Conservation (phyloP, 2,329 filamentous ascomycete species). For the Alternaria arbusti region DNA sequence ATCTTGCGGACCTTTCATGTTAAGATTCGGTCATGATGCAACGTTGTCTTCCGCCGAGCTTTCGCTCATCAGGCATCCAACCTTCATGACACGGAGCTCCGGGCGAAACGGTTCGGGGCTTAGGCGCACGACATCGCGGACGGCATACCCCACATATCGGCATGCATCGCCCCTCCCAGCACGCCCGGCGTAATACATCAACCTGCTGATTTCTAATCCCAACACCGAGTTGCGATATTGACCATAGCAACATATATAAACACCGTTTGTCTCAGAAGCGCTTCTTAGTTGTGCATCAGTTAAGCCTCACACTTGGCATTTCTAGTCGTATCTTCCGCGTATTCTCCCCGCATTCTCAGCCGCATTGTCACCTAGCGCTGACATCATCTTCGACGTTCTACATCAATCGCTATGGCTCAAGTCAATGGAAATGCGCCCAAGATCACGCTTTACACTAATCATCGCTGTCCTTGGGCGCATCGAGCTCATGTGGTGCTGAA, state of each 20-base stretch:
- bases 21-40: background rate
- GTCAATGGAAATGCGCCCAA: conserved; percentile 48
- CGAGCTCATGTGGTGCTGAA: conserved; percentile 74
- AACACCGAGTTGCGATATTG: background rate
- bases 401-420: conserved; percentile 23
- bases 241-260: background rate
- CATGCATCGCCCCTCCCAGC: conserved; percentile 11
- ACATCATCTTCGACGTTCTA: background rate
- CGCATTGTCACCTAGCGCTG: background rate
- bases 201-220: conserved; percentile 34
- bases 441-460: conserved; percentile 75
- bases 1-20: background rate
- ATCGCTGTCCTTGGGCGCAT: conserved; percentile 74
- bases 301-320: background rate
- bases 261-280: background rate
- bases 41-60: background rate
- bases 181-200: conserved; percentile 26
- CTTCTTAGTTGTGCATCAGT: background rate
- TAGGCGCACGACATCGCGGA: background rate
- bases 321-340: background rate
- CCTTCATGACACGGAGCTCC: background rate
- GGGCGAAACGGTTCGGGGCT: conserved; percentile 13
- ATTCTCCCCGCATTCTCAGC: background rate
- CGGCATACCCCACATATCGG: conserved; percentile 20
- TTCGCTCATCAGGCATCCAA: background rate